These are phyloP conservation scores for Sherardia arvensis DNA, from an alignment of 257 asterid genomes.

Conservation along the genomic window DNA sequence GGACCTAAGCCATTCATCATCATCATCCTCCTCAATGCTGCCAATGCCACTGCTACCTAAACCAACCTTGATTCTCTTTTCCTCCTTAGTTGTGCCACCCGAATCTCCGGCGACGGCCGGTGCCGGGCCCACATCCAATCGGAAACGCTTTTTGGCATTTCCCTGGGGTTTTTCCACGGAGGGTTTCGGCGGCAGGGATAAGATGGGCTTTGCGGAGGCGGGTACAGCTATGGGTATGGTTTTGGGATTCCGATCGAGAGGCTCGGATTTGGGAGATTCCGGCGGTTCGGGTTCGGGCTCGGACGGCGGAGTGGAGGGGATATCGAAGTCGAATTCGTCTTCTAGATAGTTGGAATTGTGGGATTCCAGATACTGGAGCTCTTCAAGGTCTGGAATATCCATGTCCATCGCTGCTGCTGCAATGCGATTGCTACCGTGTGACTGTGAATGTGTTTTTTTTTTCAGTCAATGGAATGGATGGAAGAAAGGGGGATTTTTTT, in stretches of 20 bases:
- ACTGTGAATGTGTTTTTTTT: not conserved
- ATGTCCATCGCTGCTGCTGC: slow-evolving; percentile 23
- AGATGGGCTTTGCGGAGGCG: slow-evolving; percentile 30
- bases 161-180: slow-evolving; percentile 19
- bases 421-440: not conserved
- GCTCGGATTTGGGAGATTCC: slow-evolving; percentile 9
- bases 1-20: slow-evolving; percentile 56
- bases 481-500: not conserved
- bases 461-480: not conserved
- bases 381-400: slow-evolving; percentile 80
- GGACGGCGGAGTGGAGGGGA: slow-evolving; percentile 43
- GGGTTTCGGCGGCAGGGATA: slow-evolving; percentile 46
- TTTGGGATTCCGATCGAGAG: not conserved
- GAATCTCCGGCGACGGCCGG: not conserved
- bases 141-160: slow-evolving; percentile 47
- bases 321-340: slow-evolving; percentile 38
- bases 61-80: slow-evolving; percentile 13
- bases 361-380: slow-evolving; percentile 84
- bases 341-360: slow-evolving; percentile 33
- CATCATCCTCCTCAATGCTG: slow-evolving; percentile 35
- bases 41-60: slow-evolving; percentile 6
- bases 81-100: not conserved
- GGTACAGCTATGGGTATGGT: slow-evolving; percentile 4
- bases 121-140: slow-evolving; percentile 16
- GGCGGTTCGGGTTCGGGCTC: slow-evolving; percentile 24